These are phyloP conservation scores for Colletotrichum sp. DNA, from an alignment of 2,329 filamentous ascomycete genomes.

Conservation along the genomic window DNA sequence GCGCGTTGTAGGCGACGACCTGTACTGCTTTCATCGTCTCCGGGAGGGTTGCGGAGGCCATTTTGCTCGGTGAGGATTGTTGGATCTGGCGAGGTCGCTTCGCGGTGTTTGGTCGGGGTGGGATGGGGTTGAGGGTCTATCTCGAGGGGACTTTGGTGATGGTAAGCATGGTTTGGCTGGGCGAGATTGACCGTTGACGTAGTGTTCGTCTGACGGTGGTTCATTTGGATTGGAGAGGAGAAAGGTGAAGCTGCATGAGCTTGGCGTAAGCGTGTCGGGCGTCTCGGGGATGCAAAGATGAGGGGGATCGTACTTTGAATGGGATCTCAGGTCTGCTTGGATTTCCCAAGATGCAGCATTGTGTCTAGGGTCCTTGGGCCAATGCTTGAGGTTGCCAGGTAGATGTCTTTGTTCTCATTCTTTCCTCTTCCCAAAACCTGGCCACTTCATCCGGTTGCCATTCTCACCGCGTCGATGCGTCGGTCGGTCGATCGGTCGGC, in stretches of 20 bases:
- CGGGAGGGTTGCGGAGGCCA: conserved; percentile 11
- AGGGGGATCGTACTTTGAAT: background rate
- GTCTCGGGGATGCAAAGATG: background rate
- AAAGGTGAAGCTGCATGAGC: background rate
- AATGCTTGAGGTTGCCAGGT: background rate
- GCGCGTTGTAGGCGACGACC: conserved; percentile 51
- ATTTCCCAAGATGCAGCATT: background rate
- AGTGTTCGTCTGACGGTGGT: background rate
- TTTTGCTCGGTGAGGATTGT: background rate
- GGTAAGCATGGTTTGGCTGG: background rate
- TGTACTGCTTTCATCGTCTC: conserved; percentile 33
- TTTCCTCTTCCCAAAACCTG: background rate
- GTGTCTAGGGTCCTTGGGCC: background rate
- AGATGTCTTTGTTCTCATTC: background rate
- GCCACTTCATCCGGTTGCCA: background rate
- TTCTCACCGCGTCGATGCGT: background rate
- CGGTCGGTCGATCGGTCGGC: background rate
- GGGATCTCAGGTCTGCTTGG: background rate
- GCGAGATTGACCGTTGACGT: background rate
- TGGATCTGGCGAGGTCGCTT: background rate
- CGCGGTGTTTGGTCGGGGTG: background rate
- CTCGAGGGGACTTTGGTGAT: background rate
- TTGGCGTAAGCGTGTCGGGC: background rate
- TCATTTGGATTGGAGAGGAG: background rate
- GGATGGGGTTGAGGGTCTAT: background rate